Conservation (phyloP, 2,329 filamentous ascomycete species). For the Aspergillus eucalypticola region DNA sequence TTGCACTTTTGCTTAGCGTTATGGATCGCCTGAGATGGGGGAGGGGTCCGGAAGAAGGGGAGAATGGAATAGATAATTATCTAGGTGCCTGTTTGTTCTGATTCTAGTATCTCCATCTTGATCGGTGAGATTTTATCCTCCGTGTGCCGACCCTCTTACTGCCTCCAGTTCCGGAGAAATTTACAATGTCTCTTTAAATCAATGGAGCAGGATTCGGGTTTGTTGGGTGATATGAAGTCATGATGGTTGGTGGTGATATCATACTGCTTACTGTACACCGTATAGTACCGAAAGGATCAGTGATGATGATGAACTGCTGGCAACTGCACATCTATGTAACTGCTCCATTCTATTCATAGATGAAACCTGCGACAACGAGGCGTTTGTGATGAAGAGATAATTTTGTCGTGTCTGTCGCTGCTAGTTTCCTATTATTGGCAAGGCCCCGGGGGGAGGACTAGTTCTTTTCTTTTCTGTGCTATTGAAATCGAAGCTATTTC, state of each 20-base stretch:
- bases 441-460: background rate
- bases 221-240: background rate
- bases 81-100: background rate
- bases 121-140: background rate
- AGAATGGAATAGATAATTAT: background rate
- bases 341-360: background rate
- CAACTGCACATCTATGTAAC: too few species aligned
- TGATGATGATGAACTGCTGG: too few species aligned
- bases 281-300: too few species aligned
- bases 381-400: background rate
- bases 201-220: background rate
- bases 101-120: background rate
- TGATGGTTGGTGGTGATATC: background rate
- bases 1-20: background rate
- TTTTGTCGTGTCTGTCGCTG: background rate
- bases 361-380: background rate
- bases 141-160: too few species aligned
- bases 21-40: background rate
- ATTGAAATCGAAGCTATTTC: conserved; percentile 8
- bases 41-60: background rate
- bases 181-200: background rate
- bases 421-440: background rate
- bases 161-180: background rate
- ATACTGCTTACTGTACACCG: too few species aligned
- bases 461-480: background rate